A percentile compares a stretch with the other conserved stretches of the same genome.
phyloP scores from a whole-genome alignment of 495 filamentous ascomycete species.

The Daldinia grandis region DNA sequence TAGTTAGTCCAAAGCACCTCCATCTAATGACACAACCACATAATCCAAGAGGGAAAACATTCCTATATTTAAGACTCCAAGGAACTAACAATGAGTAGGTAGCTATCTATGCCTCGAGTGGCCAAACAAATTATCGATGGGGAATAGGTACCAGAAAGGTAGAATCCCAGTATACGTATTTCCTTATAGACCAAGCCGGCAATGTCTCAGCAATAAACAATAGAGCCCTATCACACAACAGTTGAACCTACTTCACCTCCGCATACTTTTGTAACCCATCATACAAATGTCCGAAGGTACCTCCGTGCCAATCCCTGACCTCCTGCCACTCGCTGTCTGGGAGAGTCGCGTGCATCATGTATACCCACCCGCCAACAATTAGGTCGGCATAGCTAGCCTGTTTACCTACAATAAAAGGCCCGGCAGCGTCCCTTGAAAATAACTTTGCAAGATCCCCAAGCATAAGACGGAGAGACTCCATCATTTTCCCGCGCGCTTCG shows the following conservation, averaged over 20 bases:
- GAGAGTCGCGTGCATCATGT: constrained; percentile 51
- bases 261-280: constrained; percentile 52
- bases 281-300: constrained; percentile 56
- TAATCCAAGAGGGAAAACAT: too few relatives aligned
- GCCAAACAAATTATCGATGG: too few relatives aligned
- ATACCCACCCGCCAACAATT: constrained; percentile 69
- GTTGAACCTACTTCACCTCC: not conserved
- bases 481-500: constrained; percentile 53
- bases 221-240: not conserved
- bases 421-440: constrained; percentile 48
- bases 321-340: constrained; percentile 60
- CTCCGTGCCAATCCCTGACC: constrained; percentile 60
- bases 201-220: too few relatives aligned
- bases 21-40: too few relatives aligned
- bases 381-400: constrained; percentile 66
- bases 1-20: too few relatives aligned
- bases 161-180: too few relatives aligned
- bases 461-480: constrained; percentile 48
- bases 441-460: constrained; percentile 56
- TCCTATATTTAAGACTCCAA: too few relatives aligned
- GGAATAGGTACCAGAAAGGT: too few relatives aligned
- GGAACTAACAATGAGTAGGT: too few relatives aligned
- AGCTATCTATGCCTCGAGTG: too few relatives aligned
- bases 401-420: constrained; percentile 61
- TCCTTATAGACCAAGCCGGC: too few relatives aligned